Conservation (phyloP, 2,329 filamentous ascomycete species). For the Diaporthe eres region DNA sequence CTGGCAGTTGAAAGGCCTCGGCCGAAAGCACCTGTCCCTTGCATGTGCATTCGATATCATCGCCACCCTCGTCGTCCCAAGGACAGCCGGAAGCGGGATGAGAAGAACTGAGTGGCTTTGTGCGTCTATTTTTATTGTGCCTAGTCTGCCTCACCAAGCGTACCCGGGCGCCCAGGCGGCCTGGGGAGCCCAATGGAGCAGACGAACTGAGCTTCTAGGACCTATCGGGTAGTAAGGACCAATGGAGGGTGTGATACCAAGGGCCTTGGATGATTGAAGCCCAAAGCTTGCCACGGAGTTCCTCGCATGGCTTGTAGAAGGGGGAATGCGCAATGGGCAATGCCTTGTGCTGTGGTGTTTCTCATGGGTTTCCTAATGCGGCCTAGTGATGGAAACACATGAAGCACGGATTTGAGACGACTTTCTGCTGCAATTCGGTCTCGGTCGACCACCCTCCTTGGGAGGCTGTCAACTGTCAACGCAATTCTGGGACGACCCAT, state of each 20-base stretch:
- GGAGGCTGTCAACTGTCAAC: conserved; percentile 32
- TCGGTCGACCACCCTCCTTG: conserved; percentile 19
- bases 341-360: conserved; percentile 17
- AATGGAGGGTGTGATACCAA: not conserved
- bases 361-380: conserved; percentile 21
- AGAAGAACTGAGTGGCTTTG: not conserved
- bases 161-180: conserved; percentile 11
- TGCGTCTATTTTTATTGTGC: conserved; percentile 9
- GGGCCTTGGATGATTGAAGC: not conserved
- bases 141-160: conserved; percentile 12
- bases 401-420: conserved; percentile 34
- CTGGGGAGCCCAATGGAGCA: conserved; percentile 15
- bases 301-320: conserved; percentile 21
- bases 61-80: conserved; percentile 22
- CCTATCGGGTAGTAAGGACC: not conserved
- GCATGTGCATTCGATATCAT: not conserved
- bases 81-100: not conserved
- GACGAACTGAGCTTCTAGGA: not conserved
- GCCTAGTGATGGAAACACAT: conserved; percentile 25
- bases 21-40: not conserved
- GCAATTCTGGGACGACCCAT: conserved; percentile 26
- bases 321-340: not conserved
- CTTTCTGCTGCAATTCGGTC: conserved; percentile 11
- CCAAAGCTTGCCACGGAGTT: not conserved
- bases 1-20: conserved; percentile 1